Conservation (phyloP, 2,329 filamentous ascomycete species). For the Apiospora koreana region DNA sequence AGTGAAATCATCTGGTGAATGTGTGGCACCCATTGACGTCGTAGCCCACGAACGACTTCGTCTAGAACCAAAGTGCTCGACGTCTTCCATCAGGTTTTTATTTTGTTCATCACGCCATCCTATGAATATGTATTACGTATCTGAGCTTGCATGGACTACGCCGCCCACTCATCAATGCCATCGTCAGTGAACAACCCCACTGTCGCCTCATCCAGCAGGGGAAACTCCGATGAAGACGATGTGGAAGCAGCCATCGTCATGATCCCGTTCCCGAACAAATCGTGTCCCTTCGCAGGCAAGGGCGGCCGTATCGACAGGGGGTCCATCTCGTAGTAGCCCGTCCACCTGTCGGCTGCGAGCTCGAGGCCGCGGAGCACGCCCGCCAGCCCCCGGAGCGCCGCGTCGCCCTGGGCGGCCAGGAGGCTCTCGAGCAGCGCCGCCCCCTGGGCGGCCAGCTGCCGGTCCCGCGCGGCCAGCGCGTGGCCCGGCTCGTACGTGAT, state of each 20-base stretch:
- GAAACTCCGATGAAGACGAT: neutral
- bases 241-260: neutral
- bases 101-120: too few species aligned
- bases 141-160: neutral
- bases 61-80: too few species aligned
- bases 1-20: neutral
- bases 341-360: constrained; percentile 1
- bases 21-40: too few species aligned
- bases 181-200: neutral
- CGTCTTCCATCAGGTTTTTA: too few species aligned
- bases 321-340: neutral
- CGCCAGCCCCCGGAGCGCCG: neutral
- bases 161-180: too few species aligned
- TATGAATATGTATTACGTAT: too few species aligned
- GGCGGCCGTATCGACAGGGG: neutral
- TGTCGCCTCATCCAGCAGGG: neutral
- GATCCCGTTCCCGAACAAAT: neutral
- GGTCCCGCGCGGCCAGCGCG: constrained; percentile 21
- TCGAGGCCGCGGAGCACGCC: constrained; percentile 4
- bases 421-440: constrained; percentile 12
- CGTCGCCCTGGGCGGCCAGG: neutral
- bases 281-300: neutral
- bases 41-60: too few species aligned
- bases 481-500: constrained; percentile 24
- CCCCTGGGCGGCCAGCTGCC: constrained; percentile 20